Base-by-base conservation (phyloP, 2,329 filamentous ascomycete genomes). In the Massarina eburnea region DNA sequence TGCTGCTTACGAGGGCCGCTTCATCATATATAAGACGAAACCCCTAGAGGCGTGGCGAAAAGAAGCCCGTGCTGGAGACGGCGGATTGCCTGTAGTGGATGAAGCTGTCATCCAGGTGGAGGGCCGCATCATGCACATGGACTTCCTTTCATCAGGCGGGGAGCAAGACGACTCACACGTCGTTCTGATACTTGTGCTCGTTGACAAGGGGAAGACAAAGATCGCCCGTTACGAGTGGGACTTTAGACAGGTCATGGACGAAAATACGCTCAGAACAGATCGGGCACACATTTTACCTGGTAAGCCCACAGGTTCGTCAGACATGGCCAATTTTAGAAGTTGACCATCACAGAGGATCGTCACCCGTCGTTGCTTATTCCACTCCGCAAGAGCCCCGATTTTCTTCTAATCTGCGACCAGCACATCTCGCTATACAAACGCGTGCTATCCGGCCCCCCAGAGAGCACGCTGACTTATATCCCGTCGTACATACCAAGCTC, bases 111-210 rank as follows among this genome's bases (percentile, higher is more conserved):
- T 71, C 21, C 45, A 60, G 8, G 74, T 90, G 7, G 80, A 66
- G 38, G 62, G 84, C 7, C 91, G 89, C n/a, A 89, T 97, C 44
- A 78, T 92, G 58, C 88, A 89, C 57, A 85, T 96, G 77, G 87
- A 91, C 18, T 99, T 97, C 54, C 76, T 99, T 2, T 83, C 87
- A 48, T 88, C 91, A 7, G 77, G 80, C 50, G 87, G 87, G 10
- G 77, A 78, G 8, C 71, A 79, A 0, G 79, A 82, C 42, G 84
- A 91, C 49, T 78, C 82, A 8, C 76, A 84, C 43, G 81, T 95
- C 34, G 85, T 95, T n/a, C 76, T 97, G 3, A 73, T 96, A 9
- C 72, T 96, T 18, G 67, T 86, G 17, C 68, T 82, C 17, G 60
- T 68, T 3, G 62, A 71, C 24, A 51, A 72, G 20, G 68, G 74